Evolutionary conservation across 2,329 filamentous ascomycete genomes (phyloP), one percentile per base, ranked within the genome.

Genomic region (Colletotrichum viniferum): DNA sequence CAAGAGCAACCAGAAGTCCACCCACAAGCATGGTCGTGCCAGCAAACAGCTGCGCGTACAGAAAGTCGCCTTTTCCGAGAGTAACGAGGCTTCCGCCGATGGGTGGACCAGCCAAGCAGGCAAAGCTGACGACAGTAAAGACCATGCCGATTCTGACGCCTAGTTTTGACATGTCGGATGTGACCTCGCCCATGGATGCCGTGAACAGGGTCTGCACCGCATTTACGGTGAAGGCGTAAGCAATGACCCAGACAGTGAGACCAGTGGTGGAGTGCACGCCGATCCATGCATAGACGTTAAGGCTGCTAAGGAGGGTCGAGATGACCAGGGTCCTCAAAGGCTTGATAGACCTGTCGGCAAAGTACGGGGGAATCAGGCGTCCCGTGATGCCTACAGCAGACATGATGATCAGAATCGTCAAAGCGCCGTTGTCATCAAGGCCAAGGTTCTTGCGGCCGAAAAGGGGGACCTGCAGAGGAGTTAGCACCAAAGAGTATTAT

Each of bases 31-130:
- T 73, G 16, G 48, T 58, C 3, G 69, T 43, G 21, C 73, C 73
- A 5, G 69, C 73, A 8, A 76, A 76, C 21, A 76, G 32, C 14
- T 76, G 73, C 5, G 73, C 69, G 26, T 76, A 73, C 21, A 67
- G 24, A 38, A 63, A 76, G 9, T 73, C 5, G 21, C 30, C 73
- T 4, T 58, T 14, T 7, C 24, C 48, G 6, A 63, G 10, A 5
- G 36, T 81, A 38, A 91, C 86, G 12, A 91, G 84, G 2, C 86
- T 86, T 0, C 85, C 85, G 0, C 85, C 85, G 24, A 86, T 81
- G 0, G 85, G 85, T 5, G 84, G 84, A 0, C 85, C 85, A 0
- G 85, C 85, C 16, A 87, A 68, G 0, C 84, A 81, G 2, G 83
- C 84, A 60, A 86, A 79, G 0, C 84, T 85, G 8, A 81, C 79